phyloP scores from a whole-genome alignment of 1,139 yeast genomes.

The Pichia sorboxylosa region DNA sequence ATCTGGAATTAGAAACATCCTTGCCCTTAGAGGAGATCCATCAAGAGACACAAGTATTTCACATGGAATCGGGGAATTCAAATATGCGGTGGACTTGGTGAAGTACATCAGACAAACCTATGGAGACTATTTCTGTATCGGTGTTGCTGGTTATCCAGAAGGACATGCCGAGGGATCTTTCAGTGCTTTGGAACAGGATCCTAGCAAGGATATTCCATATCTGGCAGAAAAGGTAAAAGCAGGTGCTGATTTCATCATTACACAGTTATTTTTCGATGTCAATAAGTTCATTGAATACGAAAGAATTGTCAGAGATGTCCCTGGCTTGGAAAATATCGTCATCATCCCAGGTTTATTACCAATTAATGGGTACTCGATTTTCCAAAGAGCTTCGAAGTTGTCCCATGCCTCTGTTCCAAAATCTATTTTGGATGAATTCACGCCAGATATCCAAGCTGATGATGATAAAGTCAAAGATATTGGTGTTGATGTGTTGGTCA shows the following conservation, averaged over 20 bases:
- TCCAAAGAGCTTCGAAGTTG: slow-evolving; percentile 78
- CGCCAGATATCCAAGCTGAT: slow-evolving; percentile 52
- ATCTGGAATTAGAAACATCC: slow-evolving; percentile 70
- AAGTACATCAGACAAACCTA: slow-evolving; percentile 55
- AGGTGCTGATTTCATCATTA: slow-evolving; percentile 88
- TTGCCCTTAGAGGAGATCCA: slow-evolving; percentile 93
- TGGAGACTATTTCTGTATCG: slow-evolving; percentile 36
- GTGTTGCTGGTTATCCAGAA: slow-evolving; percentile 62
- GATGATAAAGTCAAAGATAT: slow-evolving; percentile 76
- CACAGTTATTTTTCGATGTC: slow-evolving; percentile 73
- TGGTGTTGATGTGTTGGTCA: slow-evolving; percentile 66
- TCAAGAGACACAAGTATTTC: slow-evolving; percentile 90
- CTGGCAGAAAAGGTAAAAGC: slow-evolving; percentile 78
- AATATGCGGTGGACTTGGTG: slow-evolving; percentile 75
- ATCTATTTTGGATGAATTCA: slow-evolving; percentile 36
- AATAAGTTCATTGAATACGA: slow-evolving; percentile 46
- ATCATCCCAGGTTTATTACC: slow-evolving; percentile 94
- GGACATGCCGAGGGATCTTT: slow-evolving; percentile 87
- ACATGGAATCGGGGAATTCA: slow-evolving; percentile 90
- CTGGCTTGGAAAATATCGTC: slow-evolving; percentile 32
- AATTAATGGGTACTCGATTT: slow-evolving; percentile 77
- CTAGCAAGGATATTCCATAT: slow-evolving; percentile 55
- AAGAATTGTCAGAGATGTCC: slow-evolving; percentile 19
- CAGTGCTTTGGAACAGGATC: slow-evolving; percentile 42
- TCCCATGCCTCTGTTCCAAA: slow-evolving; percentile 83